Base-by-base conservation (phyloP, 2,329 filamentous ascomycete genomes). In the Aspergillus ruber region DNA sequence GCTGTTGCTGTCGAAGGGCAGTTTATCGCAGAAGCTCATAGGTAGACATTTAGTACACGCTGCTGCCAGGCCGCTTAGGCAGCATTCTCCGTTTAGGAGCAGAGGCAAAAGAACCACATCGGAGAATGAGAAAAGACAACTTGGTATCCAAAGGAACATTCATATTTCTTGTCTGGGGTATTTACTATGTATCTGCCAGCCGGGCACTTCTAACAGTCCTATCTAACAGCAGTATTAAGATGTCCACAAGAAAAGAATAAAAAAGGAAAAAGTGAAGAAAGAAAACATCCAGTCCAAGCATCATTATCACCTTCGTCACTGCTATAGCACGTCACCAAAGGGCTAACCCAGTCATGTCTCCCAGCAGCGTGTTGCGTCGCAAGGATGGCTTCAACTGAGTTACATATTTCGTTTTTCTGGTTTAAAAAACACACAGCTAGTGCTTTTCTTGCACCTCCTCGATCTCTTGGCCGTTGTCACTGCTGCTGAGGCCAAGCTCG, bases 401-500 rank as follows among this genome's bases (percentile, higher is more conserved):
- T 6, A 39, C 9, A 15, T 5, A 9, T 21, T 5, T 21, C 5
- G 4, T 21, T 21, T 21, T 21, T 6, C 21, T 21, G 21, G 21
- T 5, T 21, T 21, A 1, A 21, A 21, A 21, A 5, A 21, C 21
- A 21, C 15, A 17, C 35, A 27, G 39, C 23, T 18, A 43, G 3
- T 32, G 23, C 23, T 43, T 43, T 5, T 43, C 41, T 25, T 43
- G 41, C 7, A 29, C 12, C 23, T 25, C 23, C 41, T 27, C 41
- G 23, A 20, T 10, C 18, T 42, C 41, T n/a, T 43, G 41, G 21
- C 41, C 41, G n/a, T 43, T 43, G 41, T 43, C 41, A 18, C 41
- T 43, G 41, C 41, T 43, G 21, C 41, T 43, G 13, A 43, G 41
- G 8, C 41, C 41, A 13, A 43, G 41, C 41, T 43, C 41, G 41